Conservation (phyloP, 345 rosid genomes). For the Theobroma cacao region DNA sequence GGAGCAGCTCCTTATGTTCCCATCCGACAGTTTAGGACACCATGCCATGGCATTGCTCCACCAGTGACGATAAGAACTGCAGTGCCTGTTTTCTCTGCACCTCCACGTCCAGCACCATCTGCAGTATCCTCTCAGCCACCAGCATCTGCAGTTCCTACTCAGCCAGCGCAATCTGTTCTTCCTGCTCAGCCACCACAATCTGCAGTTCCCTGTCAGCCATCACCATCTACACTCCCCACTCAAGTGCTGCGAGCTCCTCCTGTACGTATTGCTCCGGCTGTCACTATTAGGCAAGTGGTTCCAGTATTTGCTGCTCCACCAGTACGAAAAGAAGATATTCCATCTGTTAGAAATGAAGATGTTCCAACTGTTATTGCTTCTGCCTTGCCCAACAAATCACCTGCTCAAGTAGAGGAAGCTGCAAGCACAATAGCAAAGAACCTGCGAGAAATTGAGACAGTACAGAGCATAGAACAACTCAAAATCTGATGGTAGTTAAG, state of each 20-base stretch:
- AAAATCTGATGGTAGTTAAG: slow-evolving; percentile 38
- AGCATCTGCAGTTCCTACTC: slow-evolving; percentile 22
- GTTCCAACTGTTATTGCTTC: slow-evolving; percentile 19
- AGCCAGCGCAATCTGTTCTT: slow-evolving; percentile 29
- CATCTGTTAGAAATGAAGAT: slow-evolving; percentile 33
- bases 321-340: slow-evolving; percentile 36
- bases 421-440: slow-evolving; percentile 18
- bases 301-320: slow-evolving; percentile 72
- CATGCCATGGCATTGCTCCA: slow-evolving; percentile 74
- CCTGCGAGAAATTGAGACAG: slow-evolving; percentile 36
- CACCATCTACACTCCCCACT: slow-evolving; percentile 26
- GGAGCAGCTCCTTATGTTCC: slow-evolving; percentile 87
- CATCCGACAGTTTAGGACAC: slow-evolving; percentile 52
- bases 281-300: slow-evolving; percentile 66
- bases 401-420: slow-evolving; percentile 31
- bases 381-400: slow-evolving; percentile 4
- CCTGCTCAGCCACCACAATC: slow-evolving; percentile 26
- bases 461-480: slow-evolving; percentile 53
- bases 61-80: slow-evolving; percentile 81
- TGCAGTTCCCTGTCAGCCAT: slow-evolving; percentile 26
- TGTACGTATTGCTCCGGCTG: slow-evolving; percentile 59
- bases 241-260: slow-evolving; percentile 34
- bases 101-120: slow-evolving; percentile 52
- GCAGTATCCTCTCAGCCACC: slow-evolving; percentile 30
- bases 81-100: slow-evolving; percentile 85